Evolutionary conservation across 768 basidiomycete genomes (phyloP), one percentile per base, ranked within the genome.

Genomic region (Ramaria sp.): DNA sequence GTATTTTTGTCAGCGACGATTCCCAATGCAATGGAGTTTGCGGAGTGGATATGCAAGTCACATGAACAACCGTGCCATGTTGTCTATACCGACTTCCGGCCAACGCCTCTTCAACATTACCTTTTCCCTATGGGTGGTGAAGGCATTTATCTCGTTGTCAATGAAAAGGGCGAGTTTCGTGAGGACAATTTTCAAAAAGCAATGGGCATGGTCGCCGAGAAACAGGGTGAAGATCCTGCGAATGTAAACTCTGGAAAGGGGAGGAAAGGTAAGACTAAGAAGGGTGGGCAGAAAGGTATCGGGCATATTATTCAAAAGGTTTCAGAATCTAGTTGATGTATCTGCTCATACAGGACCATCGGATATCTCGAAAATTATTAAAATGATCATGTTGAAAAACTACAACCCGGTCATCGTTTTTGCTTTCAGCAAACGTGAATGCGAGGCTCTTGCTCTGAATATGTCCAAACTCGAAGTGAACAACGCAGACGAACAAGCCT

Each of bases 1-100:
- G 95, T 99, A 56, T 99, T 99, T 71, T 82, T 99, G 34, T 99
- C 96, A 20, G 95, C 96, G 58, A 99, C 96, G 15, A 98, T 99
- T 51, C 96, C 96, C 42, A 98, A 99, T 69, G 93, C 95, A 9
- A 95, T 96, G 90, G 91, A 99, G 65, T 99, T 99, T 61, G 92
- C 95, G 25, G 90, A 97, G 69, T 99, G 96, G 96, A 92, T 99
- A 65, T 91, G 87, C 73, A 88, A 91, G 65, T 90, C 87, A 0
- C 96, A 98, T 63, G 86, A 94, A 57, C 96, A 98, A 62, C 95
- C 96, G 0, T 98, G 96, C 67, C 96, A 99, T 65, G 91, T 99
- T 65, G 94, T 99, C 38, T 99, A 98, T 67, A 99, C 96, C 57
- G 93, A 99, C 70, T 98, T 97, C 73, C 85, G 96, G 34, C 96